Evolutionary conservation across 2,329 filamentous ascomycete species (phyloP).

Genomic region (Parascedosporium putredinis): DNA sequence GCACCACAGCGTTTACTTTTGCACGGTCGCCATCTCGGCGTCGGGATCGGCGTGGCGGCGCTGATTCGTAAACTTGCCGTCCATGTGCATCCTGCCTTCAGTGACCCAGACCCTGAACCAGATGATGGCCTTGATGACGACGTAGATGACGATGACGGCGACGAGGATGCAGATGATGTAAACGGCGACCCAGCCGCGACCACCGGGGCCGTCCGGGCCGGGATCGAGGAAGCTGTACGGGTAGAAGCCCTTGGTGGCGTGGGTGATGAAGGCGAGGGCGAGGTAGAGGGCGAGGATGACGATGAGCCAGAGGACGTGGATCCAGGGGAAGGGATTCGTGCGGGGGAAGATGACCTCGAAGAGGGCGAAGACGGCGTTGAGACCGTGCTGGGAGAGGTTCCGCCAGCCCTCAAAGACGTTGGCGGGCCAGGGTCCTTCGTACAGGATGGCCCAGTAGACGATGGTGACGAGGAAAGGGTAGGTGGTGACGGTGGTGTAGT

Average conservation of each 20-base stretch:
- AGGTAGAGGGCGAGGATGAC: conserved; percentile 65
- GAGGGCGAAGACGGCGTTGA: conserved; percentile 66
- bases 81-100: conserved; percentile 32
- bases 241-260: conserved; percentile 61
- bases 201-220: conserved; percentile 31
- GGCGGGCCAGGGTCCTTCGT: conserved; percentile 38
- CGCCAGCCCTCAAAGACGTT: conserved; percentile 45
- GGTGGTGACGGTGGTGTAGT: conserved; percentile 52
- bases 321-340: conserved; percentile 46
- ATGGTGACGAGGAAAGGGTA: conserved; percentile 61
- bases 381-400: conserved; percentile 62
- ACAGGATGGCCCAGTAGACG: conserved; percentile 60
- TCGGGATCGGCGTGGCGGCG: background rate
- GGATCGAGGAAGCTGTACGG: conserved; percentile 71
- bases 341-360: conserved; percentile 63
- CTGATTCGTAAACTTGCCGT: conserved; percentile 27
- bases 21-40: background rate
- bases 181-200: conserved; percentile 41
- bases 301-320: conserved; percentile 58
- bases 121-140: conserved; percentile 38
- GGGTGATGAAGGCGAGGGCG: conserved; percentile 62
- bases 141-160: conserved; percentile 42
- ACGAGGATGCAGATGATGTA: conserved; percentile 52
- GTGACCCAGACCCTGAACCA: conserved; percentile 39
- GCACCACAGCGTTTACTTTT: background rate